Evolutionary conservation across 1,284 basidiomycete genomes (phyloP), one percentile per base, ranked within the genome.

Genomic region (Amylostereum chailletii): DNA sequence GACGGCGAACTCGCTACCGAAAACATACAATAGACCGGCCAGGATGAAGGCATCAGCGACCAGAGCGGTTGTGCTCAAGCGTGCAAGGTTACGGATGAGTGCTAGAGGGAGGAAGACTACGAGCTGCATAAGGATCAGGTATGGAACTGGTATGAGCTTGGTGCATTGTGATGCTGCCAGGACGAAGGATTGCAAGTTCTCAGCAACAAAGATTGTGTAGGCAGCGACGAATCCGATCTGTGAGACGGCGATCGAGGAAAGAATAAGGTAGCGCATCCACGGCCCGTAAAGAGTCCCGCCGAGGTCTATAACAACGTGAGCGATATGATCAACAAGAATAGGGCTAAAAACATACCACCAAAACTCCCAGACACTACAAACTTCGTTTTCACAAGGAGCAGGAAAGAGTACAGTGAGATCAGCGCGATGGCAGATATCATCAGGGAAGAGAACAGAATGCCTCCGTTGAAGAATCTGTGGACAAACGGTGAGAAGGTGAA

Each of bases 11-110:
- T 97, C 94, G 61, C 83, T 88, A 9, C 83, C 74, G 52, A 89
- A 92, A 53, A 94, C 91, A 62, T 94, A 94, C 41, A 93, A 60
- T 49, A 94, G 69, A 2, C 96, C 95, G 29, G 89, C 79, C 7
- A 99, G 74, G 62, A 99, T 99, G 71, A 99, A 99, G 1, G 74
- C 93, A 64, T 99, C 96, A 2, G 96, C 96, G 27, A 98, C 68
- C 39, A 99, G 79, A 0, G 94, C 96, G 0, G 94, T 90, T 1
- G 86, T 86, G 58, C 91, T 94, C 34, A 99, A 75, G 68, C 96
- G 97, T 30, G 93, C 89, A 19, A 97, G 75, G 65, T 94, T 91
- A 31, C 94, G 79, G 47, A 96, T 76, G 57, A 97, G 82, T 6
- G 83, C 86, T 40, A 94, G 71, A 0, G 93, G 93, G 1, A 96